phyloP scores from a whole-genome alignment of 129 eudicot genomes.

The Oenanthe sinensis region DNA sequence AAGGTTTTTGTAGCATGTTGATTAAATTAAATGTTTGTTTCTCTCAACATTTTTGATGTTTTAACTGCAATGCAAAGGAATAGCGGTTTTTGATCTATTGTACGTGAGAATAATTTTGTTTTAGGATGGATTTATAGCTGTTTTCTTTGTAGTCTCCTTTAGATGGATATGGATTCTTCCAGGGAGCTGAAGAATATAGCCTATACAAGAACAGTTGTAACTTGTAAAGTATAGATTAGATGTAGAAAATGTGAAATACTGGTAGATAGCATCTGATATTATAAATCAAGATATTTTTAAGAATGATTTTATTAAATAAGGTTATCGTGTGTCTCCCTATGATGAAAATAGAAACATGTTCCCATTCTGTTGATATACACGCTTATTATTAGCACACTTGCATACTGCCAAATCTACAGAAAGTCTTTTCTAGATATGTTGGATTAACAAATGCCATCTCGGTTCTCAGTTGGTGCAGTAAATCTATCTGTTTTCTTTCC shows the following conservation, averaged over 20 bases:
- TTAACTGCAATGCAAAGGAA: neutral
- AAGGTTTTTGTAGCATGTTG: neutral
- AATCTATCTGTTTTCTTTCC: neutral
- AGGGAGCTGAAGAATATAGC: slow-evolving; percentile 2
- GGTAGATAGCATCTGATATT: neutral
- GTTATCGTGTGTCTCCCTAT: slow-evolving; percentile 3
- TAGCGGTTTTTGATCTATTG: neutral
- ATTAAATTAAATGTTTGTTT: neutral
- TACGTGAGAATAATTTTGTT: neutral
- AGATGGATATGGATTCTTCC: neutral
- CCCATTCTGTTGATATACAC: slow-evolving; percentile 2
- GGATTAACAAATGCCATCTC: slow-evolving; percentile 2
- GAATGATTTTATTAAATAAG: neutral
- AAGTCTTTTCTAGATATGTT: neutral
- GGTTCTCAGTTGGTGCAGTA: neutral
- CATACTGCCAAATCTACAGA: slow-evolving; percentile 2
- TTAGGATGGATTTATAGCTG: neutral
- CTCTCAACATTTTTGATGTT: neutral
- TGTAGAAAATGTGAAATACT: slow-evolving; percentile 3
- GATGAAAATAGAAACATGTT: neutral
- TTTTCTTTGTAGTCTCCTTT: neutral
- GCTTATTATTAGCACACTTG: neutral
- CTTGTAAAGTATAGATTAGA: neutral
- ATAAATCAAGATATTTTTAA: neutral
- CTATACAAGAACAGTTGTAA: neutral